These are phyloP conservation scores for Tolypocladium inflatum DNA, from an alignment of 2,329 filamentous ascomycete genomes.

Conservation along the genomic window DNA sequence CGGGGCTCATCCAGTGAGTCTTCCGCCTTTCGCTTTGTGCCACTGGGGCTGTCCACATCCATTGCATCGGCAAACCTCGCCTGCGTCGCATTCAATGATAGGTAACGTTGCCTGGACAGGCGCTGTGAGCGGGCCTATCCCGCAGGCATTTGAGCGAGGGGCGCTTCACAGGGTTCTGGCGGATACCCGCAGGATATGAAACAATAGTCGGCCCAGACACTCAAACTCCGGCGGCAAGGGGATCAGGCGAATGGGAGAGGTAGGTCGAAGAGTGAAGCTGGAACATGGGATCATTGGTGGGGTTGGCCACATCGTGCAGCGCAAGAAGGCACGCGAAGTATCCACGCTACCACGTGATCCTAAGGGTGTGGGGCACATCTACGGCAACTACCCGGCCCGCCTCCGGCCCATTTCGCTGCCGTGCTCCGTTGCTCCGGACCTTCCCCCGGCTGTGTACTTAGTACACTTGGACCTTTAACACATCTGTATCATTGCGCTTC, in stretches of 20 bases:
- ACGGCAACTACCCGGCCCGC: not conserved
- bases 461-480: not conserved
- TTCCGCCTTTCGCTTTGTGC: constrained; percentile 41
- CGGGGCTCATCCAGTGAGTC: constrained; percentile 24
- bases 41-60: constrained; percentile 30
- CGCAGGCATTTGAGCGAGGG: not conserved
- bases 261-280: not conserved
- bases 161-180: not conserved
- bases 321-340: not conserved
- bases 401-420: not conserved
- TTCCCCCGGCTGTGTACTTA: not conserved
- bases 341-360: constrained; percentile 7
- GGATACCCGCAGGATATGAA: not conserved
- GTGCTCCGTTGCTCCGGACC: not conserved
- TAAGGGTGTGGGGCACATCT: not conserved
- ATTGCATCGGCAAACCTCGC: constrained; percentile 27
- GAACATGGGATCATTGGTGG: not conserved
- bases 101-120: not conserved
- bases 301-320: not conserved
- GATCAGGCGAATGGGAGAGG: not conserved
- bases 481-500: not conserved
- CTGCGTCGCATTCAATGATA: not conserved
- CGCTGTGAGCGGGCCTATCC: not conserved
- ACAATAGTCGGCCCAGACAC: not conserved
- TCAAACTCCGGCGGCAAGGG: not conserved